phyloP scores from a whole-genome alignment of 2,329 filamentous ascomycete species.

The Cercospora berteroae region DNA sequence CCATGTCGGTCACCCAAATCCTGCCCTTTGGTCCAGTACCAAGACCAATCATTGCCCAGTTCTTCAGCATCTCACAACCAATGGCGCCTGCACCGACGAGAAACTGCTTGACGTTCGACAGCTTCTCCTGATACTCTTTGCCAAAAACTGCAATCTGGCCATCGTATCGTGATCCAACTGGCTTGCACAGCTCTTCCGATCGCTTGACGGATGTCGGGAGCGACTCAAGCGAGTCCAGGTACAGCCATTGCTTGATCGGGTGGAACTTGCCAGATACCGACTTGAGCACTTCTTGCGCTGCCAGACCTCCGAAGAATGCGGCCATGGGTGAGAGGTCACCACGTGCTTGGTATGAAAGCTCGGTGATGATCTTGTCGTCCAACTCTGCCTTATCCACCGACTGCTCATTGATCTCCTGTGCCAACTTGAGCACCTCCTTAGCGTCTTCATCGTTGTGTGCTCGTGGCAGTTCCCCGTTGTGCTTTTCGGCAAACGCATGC shows the following conservation, averaged over 20 bases:
- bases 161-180: slow-evolving; percentile 82
- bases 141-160: slow-evolving; percentile 97
- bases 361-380: slow-evolving; percentile 87
- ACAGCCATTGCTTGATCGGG: slow-evolving; percentile 93
- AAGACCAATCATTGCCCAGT: slow-evolving; percentile 98
- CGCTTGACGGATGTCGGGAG: slow-evolving; percentile 72
- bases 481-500: slow-evolving; percentile 74
- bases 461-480: slow-evolving; percentile 69
- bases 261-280: slow-evolving; percentile 97
- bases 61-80: slow-evolving; percentile 98
- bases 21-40: slow-evolving; percentile 83
- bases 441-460: slow-evolving; percentile 86
- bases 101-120: slow-evolving; percentile 87
- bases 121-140: slow-evolving; percentile 87
- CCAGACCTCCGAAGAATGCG: slow-evolving; percentile 89
- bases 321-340: slow-evolving; percentile 91
- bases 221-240: slow-evolving; percentile 97
- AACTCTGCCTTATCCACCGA: slow-evolving; percentile 73
- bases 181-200: slow-evolving; percentile 84
- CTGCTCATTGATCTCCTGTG: slow-evolving; percentile 67
- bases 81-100: slow-evolving; percentile 95
- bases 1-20: slow-evolving; percentile 94
- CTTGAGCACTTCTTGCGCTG: slow-evolving; percentile 93
- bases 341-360: slow-evolving; percentile 89
- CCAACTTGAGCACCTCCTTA: slow-evolving; percentile 69